A percentile compares a stretch with the other conserved stretches of the same genome.
Conservation (phyloP, 805 yeast genomes). For the Cyberlindnera suaveolens region DNA sequence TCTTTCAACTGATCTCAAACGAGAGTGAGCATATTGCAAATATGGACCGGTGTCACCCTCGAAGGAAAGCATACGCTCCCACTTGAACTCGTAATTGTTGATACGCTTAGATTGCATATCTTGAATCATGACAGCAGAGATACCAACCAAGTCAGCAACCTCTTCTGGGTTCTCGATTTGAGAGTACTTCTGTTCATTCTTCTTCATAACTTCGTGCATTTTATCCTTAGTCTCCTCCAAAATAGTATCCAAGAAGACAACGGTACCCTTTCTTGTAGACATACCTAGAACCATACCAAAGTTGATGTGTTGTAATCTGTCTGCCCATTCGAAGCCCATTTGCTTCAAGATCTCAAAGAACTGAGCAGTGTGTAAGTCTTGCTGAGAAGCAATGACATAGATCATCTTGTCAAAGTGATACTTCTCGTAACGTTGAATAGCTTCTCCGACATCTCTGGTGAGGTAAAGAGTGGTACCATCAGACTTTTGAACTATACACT, state of each 20-base stretch:
- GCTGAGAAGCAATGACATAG: conserved; percentile 94
- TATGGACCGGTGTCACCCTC: conserved; percentile 99
- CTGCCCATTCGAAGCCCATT: conserved; percentile 87
- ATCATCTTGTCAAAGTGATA: conserved; percentile 92
- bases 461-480: conserved; percentile 94
- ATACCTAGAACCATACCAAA: conserved; percentile 98
- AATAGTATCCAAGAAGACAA: conserved; percentile 92
- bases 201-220: conserved; percentile 95
- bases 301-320: conserved; percentile 72
- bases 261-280: conserved; percentile 98
- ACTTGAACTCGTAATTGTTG: conserved; percentile 92
- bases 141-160: conserved; percentile 93
- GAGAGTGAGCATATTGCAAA: conserved; percentile 96
- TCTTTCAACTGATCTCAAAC: conserved; percentile 91
- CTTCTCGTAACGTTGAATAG: conserved; percentile 78
- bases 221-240: conserved; percentile 87
- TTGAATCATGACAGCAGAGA: conserved; percentile 97
- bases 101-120: conserved; percentile 97
- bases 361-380: conserved; percentile 90
- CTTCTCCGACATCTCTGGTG: conserved; percentile 96
- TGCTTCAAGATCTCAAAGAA: conserved; percentile 89
- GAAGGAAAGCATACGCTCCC: conserved; percentile 97
- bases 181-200: conserved; percentile 83
- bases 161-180: conserved; percentile 91
- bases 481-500: conserved; percentile 84